A percentile compares a stretch with the other conserved stretches of the same genome.
Evolutionary conservation across 2,329 filamentous ascomycete genomes (phyloP).

Genomic region (Fusarium compactum): DNA sequence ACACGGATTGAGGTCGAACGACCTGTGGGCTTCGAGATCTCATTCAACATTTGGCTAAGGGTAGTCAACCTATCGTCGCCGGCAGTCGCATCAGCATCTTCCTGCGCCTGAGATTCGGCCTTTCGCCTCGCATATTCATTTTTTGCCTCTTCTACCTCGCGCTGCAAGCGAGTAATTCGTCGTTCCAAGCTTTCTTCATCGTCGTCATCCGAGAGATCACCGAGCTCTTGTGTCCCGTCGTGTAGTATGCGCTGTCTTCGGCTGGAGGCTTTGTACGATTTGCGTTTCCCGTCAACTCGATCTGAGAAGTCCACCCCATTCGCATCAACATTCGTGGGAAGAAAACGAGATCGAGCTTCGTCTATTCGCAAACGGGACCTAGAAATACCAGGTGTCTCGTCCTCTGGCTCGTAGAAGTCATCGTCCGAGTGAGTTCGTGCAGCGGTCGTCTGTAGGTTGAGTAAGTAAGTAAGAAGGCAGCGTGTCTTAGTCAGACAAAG

Average conservation of each 20-base stretch:
- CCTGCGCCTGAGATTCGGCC: slow-evolving; percentile 59
- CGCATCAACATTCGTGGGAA: slow-evolving; percentile 80
- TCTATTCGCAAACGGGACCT: slow-evolving; percentile 80
- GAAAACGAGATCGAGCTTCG: slow-evolving; percentile 83
- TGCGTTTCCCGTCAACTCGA: slow-evolving; percentile 83
- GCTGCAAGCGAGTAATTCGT: slow-evolving; percentile 83
- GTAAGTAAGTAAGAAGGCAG: slow-evolving; percentile 46
- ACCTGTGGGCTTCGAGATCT: slow-evolving; percentile 61
- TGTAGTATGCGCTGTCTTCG: slow-evolving; percentile 72
- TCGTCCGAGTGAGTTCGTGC: slow-evolving; percentile 70
- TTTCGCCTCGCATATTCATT: slow-evolving; percentile 69
- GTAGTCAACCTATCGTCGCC: slow-evolving; percentile 64
- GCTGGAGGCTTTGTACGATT: slow-evolving; percentile 83
- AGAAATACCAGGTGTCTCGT: slow-evolving; percentile 76
- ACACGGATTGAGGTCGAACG: slow-evolving; percentile 23
- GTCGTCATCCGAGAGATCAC: slow-evolving; percentile 79
- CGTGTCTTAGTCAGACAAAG: neutral
- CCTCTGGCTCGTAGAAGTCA: slow-evolving; percentile 72
- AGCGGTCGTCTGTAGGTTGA: slow-evolving; percentile 62
- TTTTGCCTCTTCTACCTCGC: slow-evolving; percentile 83
- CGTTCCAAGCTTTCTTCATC: slow-evolving; percentile 80
- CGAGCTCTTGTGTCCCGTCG: slow-evolving; percentile 75
- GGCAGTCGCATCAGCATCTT: slow-evolving; percentile 60
- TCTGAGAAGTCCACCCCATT: slow-evolving; percentile 89
- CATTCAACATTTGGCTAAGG: slow-evolving; percentile 78